Percentiles rank a stretch among this genome's conserved stretches.
Conservation (phyloP, 164 flowering plant genomes). For the Tinospora cordifolia region DNA sequence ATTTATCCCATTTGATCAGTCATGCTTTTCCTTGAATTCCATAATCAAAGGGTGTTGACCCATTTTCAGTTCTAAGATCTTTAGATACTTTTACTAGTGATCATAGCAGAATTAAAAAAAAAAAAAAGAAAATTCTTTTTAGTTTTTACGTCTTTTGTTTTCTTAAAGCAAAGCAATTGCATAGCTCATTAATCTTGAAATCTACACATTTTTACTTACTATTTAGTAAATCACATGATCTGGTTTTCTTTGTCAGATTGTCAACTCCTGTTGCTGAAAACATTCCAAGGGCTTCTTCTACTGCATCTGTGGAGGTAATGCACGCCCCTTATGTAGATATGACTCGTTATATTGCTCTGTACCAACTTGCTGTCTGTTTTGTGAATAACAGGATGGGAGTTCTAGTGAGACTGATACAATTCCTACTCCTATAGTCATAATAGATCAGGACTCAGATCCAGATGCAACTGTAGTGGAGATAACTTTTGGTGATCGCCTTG, state of each 20-base stretch:
- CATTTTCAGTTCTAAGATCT: no score
- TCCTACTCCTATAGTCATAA: conserved; percentile 85
- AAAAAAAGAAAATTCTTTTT: no score
- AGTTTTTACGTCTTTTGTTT: no score
- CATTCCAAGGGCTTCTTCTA: conserved; percentile 45
- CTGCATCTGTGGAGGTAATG: conserved; percentile 71
- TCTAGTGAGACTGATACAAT: conserved; percentile 47
- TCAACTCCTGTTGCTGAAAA: conserved; percentile 24
- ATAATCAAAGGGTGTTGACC: no score
- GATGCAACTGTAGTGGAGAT: conserved; percentile 88
- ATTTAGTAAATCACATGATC: background rate
- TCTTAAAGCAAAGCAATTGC: background rate
- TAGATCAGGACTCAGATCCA: conserved; percentile 88
- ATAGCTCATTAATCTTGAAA: background rate
- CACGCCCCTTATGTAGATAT: background rate
- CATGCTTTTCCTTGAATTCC: no score
- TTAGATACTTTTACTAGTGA: no score
- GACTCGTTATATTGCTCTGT: conserved; percentile 2
- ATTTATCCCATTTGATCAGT: no score
- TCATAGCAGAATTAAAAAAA: no score
- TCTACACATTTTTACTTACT: background rate
- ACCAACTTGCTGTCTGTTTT: background rate
- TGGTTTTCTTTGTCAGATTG: conserved; percentile 34
- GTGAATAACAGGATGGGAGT: conserved; percentile 53
- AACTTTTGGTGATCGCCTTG: conserved; percentile 95